Base-by-base conservation (phyloP, 345 rosid genomes). In the Euphorbia pulcherrima region DNA sequence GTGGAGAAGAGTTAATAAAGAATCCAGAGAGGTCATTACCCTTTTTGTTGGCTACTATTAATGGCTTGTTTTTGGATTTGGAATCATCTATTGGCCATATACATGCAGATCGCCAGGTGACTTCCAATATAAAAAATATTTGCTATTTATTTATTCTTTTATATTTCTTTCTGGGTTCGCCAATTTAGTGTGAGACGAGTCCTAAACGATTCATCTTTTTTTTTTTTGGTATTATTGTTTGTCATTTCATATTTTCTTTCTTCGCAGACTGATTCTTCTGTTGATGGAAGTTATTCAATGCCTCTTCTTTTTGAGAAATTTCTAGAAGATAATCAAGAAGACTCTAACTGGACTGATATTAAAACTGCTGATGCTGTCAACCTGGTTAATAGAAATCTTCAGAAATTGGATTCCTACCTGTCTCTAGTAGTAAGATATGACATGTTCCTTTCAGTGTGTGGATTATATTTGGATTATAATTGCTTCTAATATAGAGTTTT, bases 311-410 rank as follows among this genome's bases (percentile, higher is more conserved):
- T 93, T 78, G 85, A 86, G 80, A 80, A 76, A 62, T 79, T 88
- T 20, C 89, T 90, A 63, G 89, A 81, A 68, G 73, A 84, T 73
- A 81, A 77, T 73, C 84, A 67, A 75, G 90, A 85, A 69, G 86
- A 84, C 33, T 86, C 92, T 55, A 83, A 89, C 79, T 84, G 91
- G 91, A 86, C 87, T 27, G 88, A 82, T 61, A 83, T 87, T 83
- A 92, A 85, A 81, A 85, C 86, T 57, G 83, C 65, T 44, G 91
- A 89, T 81, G 83, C 88, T 65, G 77, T 86, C 78, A 85, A 86
- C 73, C 54, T 82, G 78, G 76, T 87, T 56, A 83, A 82, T 72
- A 81, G 69, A 68, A 93, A 93, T 78, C 80, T 93, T 60, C 82
- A 79, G 28, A 88, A 82, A 74, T 83, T 93, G 24, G 89, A 86